Evolutionary conservation across 2,329 filamentous ascomycete genomes (phyloP), one percentile per base, ranked within the genome.

Genomic region (Hypoxylon sp.): DNA sequence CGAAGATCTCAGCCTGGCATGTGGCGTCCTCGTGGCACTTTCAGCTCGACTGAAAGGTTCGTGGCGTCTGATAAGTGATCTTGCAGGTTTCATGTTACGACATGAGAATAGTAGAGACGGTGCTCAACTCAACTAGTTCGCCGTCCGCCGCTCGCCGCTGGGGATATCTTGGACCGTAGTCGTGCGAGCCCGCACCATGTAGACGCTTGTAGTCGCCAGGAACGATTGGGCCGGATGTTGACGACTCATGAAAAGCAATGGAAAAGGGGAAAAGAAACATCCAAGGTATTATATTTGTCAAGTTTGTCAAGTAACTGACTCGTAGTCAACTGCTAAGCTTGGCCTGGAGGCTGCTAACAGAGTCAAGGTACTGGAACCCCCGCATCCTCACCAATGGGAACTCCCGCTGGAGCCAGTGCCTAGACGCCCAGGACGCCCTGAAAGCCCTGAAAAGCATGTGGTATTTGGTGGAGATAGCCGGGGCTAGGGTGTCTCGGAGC

Each of bases 311-410:
- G n/a, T n/a, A n/a, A n/a, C n/a, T n/a, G n/a, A n/a, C n/a, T n/a
- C n/a, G n/a, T n/a, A n/a, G n/a, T n/a, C n/a, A n/a, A n/a, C n/a
- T n/a, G n/a, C n/a, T n/a, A n/a, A n/a, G n/a, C n/a, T n/a, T n/a
- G n/a, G n/a, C n/a, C n/a, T n/a, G n/a, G n/a, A n/a, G n/a, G n/a
- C n/a, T n/a, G n/a, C n/a, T n/a, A n/a, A n/a, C n/a, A n/a, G n/a
- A n/a, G n/a, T n/a, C n/a, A 33, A 29, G 46, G 13, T 20, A 35
- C 42, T 21, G 13, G 24, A 60, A 49, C 35, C 40, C 21, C 11
- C 43, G 48, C 60, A n/a, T n/a, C n/a, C n/a, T n/a, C n/a, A n/a
- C 61, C 61, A 62, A 58, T 63, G 55, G 61, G 55, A 64, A 49
- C 46, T 62, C 56, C 62, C 56, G 62, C 60, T 56, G 43, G 29